These are phyloP conservation scores for Monilinia vaccinii-corymbosi DNA, from an alignment of 2,329 filamentous ascomycete genomes.

Conservation along the genomic window DNA sequence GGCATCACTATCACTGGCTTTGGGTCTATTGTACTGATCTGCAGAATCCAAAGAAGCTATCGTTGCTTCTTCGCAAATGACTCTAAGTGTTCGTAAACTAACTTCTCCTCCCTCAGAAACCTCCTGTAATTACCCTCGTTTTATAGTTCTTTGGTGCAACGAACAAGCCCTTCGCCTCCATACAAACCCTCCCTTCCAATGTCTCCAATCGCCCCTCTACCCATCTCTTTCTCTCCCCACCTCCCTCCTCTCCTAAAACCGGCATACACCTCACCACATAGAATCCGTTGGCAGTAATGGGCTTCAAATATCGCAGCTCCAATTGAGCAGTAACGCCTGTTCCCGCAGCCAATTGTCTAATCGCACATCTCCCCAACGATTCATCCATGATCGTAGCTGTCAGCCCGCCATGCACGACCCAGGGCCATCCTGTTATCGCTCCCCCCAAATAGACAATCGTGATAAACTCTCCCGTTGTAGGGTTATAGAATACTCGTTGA, in stretches of 20 bases:
- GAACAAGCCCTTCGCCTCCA: conserved; percentile 49
- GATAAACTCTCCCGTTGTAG: conserved; percentile 45
- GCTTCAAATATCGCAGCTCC: conserved; percentile 52
- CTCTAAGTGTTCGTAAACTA: background rate
- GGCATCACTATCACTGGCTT: too few relatives aligned
- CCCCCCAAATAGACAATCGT: conserved; percentile 60
- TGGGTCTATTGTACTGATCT: too few relatives aligned
- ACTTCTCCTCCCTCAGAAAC: conserved; percentile 10
- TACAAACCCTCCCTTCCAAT: conserved; percentile 45
- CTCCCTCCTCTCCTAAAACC: conserved; percentile 28
- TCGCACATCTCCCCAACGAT: conserved; percentile 54
- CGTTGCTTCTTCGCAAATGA: too few relatives aligned
- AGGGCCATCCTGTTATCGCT: conserved; percentile 60
- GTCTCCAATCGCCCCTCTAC: conserved; percentile 46
- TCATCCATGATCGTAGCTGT: conserved; percentile 63
- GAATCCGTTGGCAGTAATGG: conserved; percentile 50
- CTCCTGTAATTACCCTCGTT: conserved; percentile 12
- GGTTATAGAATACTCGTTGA: conserved; percentile 58
- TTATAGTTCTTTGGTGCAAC: conserved; percentile 42
- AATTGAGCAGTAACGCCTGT: conserved; percentile 49
- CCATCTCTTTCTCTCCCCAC: conserved; percentile 31
- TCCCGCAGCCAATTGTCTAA: conserved; percentile 37
- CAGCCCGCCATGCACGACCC: conserved; percentile 61
- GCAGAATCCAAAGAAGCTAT: too few relatives aligned
- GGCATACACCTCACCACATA: conserved; percentile 51